phyloP scores from a whole-genome alignment of 2,329 filamentous ascomycete genomes.

The Hirsutella thompsonii region DNA sequence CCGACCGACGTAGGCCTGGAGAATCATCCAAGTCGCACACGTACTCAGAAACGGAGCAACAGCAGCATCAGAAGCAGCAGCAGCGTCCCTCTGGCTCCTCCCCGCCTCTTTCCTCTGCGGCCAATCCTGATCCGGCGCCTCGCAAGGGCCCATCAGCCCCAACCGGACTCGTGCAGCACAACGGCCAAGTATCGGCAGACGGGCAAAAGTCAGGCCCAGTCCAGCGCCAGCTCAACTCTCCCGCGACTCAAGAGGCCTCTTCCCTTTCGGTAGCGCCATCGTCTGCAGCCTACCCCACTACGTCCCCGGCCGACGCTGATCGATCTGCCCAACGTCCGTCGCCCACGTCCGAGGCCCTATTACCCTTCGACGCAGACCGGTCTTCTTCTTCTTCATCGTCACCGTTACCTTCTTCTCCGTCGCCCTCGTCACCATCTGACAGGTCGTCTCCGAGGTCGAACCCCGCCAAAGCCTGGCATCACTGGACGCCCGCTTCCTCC shows the following conservation, averaged over 20 bases:
- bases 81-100: conserved; percentile 5
- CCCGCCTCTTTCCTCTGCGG: conserved; percentile 14
- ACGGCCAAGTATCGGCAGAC: background rate
- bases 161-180: background rate
- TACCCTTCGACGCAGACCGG: conserved; percentile 9
- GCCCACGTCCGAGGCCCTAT: conserved; percentile 9
- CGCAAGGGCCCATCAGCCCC: conserved; percentile 3
- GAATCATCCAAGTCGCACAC: conserved; percentile 1
- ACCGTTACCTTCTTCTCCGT: background rate
- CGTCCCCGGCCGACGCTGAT: background rate
- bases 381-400: conserved; percentile 10
- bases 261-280: background rate
- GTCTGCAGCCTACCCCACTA: background rate
- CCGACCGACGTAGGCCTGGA: no score
- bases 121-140: conserved; percentile 11
- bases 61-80: conserved; percentile 2
- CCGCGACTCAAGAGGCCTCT: background rate
- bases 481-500: conserved; percentile 21
- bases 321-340: conserved; percentile 5
- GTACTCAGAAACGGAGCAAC: no score
- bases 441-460: conserved; percentile 15
- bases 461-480: background rate
- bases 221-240: no score
- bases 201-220: no score
- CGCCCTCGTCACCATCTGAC: conserved; percentile 2